Evolutionary conservation across 352 stramenopile genomes (phyloP).

Genomic region (Phytophthora lateralis): DNA sequence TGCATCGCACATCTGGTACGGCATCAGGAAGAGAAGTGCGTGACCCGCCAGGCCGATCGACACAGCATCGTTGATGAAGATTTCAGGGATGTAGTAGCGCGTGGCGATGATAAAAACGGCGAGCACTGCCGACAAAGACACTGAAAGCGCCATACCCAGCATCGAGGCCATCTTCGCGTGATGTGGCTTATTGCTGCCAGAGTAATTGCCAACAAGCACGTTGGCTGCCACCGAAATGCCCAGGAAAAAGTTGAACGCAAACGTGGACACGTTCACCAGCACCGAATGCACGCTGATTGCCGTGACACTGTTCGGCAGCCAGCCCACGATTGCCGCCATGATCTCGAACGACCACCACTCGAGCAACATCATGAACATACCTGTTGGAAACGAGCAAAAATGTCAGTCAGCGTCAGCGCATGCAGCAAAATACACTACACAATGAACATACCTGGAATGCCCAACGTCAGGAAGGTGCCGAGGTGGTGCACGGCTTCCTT

Average conservation of each 20-base stretch:
- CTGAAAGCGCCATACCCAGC: constrained; percentile 66
- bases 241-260: constrained; percentile 83
- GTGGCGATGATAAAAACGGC: constrained; percentile 49
- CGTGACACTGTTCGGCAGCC: constrained; percentile 64
- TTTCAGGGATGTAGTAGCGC: constrained; percentile 50
- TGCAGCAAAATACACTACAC: not conserved
- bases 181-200: constrained; percentile 78
- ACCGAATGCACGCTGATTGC: constrained; percentile 81
- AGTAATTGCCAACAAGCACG: constrained; percentile 82
- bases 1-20: constrained; percentile 71
- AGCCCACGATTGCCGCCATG: constrained; percentile 68
- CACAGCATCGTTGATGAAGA: constrained; percentile 80
- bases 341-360: constrained; percentile 87
- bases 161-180: constrained; percentile 83
- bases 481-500: constrained; percentile 56
- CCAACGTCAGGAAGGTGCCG: constrained; percentile 66
- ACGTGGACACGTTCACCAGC: constrained; percentile 61
- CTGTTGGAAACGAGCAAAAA: constrained; percentile 1
- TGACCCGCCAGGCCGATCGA: constrained; percentile 47
- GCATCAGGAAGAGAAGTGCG: constrained; percentile 66
- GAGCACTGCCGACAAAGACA: constrained; percentile 48
- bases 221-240: constrained; percentile 81
- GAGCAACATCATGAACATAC: constrained; percentile 78
- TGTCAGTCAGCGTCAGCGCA: not conserved
- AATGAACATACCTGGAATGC: constrained; percentile 65